These are phyloP conservation scores for Acephala macrosclerotiorum DNA, from an alignment of 2,329 filamentous ascomycete genomes.

Conservation along the genomic window DNA sequence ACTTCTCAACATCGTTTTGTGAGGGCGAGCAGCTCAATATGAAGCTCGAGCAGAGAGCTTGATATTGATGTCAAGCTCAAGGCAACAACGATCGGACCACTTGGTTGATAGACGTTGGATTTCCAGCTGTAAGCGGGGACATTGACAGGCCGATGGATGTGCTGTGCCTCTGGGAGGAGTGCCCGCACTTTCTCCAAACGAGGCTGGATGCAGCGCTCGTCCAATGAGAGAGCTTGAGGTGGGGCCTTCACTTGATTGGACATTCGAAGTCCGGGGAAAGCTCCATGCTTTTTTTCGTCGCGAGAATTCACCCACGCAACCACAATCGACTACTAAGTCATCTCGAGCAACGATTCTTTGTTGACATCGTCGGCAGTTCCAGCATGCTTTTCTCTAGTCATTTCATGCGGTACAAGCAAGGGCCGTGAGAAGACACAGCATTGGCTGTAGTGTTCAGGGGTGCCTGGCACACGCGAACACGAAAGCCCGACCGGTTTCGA, in stretches of 20 bases:
- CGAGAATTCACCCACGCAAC: no score
- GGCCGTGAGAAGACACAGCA: no score
- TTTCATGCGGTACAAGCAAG: no score
- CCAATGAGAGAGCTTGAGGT: not conserved
- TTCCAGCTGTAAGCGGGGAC: not conserved
- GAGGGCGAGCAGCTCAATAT: not conserved
- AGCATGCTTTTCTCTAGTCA: no score
- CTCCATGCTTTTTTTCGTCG: not conserved
- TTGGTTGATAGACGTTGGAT: no score
- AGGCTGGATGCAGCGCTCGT: not conserved
- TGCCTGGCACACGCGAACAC: no score
- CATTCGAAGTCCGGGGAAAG: not conserved
- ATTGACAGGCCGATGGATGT: conserved; percentile 1
- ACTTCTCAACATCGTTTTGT: not conserved
- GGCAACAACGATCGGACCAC: not conserved
- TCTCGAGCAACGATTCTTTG: no score
- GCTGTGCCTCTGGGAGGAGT: conserved; percentile 1
- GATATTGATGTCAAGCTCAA: not conserved
- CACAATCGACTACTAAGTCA: no score
- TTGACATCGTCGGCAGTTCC: no score
- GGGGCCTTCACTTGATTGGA: not conserved
- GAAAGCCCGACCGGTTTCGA: no score
- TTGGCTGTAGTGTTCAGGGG: no score
- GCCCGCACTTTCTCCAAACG: no score
- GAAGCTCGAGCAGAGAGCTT: not conserved